Conservation (phyloP, 179 eudicot genomes). For the Pouteria campechiana region DNA sequence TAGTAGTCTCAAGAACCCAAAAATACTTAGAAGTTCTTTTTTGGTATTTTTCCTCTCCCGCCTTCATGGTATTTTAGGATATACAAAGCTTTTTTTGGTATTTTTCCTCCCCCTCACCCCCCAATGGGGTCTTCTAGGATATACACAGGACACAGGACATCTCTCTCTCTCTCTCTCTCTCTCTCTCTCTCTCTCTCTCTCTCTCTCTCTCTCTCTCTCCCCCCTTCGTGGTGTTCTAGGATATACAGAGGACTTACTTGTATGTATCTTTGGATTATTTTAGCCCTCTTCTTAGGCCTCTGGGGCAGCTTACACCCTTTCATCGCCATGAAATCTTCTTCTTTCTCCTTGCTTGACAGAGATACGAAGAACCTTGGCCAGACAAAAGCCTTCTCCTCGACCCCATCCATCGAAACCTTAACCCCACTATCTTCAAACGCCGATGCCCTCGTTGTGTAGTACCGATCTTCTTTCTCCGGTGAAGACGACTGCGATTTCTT, state of each 20-base stretch:
- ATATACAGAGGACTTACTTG: conserved; percentile 14
- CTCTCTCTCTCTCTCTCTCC: neutral
- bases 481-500: conserved; percentile 16
- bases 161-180: neutral
- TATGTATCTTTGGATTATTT: conserved; percentile 24
- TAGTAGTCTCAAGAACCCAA: too few relatives aligned
- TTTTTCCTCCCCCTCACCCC: too few relatives aligned
- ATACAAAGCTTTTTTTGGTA: too few relatives aligned
- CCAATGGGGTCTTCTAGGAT: neutral
- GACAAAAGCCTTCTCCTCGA: neutral
- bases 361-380: conserved; percentile 17
- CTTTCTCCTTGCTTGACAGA: conserved; percentile 27
- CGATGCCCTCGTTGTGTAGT: conserved; percentile 19
- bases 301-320: conserved; percentile 37
- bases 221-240: too few relatives aligned
- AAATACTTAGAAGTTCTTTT: too few relatives aligned
- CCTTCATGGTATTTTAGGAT: too few relatives aligned
- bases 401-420: too few relatives aligned
- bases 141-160: neutral
- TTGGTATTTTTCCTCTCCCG: too few relatives aligned
- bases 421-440: neutral
- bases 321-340: conserved; percentile 36
- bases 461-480: conserved; percentile 30
- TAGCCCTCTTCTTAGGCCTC: conserved; percentile 39
- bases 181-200: neutral